Percentiles rank a stretch among this genome's conserved stretches.
phyloP scores from a whole-genome alignment of 2,329 filamentous ascomycete genomes.

The Periconia macrospinosa region DNA sequence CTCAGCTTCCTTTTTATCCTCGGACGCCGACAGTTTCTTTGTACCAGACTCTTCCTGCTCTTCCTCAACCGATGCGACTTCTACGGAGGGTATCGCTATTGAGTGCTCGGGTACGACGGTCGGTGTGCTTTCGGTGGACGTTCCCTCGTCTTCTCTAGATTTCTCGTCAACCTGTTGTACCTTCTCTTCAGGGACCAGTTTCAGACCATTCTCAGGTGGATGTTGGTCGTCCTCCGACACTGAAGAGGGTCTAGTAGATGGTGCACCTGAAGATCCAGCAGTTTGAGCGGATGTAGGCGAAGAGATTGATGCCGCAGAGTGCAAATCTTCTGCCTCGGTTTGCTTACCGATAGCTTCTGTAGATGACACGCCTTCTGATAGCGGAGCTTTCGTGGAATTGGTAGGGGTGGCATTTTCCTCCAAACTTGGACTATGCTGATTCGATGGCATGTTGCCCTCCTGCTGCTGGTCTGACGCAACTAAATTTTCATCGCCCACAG shows the following conservation, averaged over 20 bases:
- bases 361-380: slow-evolving; percentile 13
- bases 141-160: slow-evolving; percentile 26
- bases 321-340: slow-evolving; percentile 36
- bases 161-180: slow-evolving; percentile 2
- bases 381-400: neutral
- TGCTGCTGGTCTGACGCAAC: slow-evolving; percentile 9
- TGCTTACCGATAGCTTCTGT: slow-evolving; percentile 53
- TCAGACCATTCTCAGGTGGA: slow-evolving; percentile 19
- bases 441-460: slow-evolving; percentile 11
- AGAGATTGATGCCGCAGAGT: slow-evolving; percentile 38
- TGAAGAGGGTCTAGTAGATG: slow-evolving; percentile 44
- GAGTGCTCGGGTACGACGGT: slow-evolving; percentile 37
- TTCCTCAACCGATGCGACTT: slow-evolving; percentile 16
- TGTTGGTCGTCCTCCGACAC: slow-evolving; percentile 41
- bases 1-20: slow-evolving; percentile 17
- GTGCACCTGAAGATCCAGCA: slow-evolving; percentile 39
- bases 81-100: slow-evolving; percentile 26
- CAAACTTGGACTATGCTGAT: neutral
- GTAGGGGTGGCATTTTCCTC: neutral
- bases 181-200: slow-evolving; percentile 10
- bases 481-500: neutral
- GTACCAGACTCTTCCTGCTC: neutral
- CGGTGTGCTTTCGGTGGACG: slow-evolving; percentile 38
- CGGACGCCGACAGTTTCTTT: neutral
- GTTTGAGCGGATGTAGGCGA: slow-evolving; percentile 44